Evolutionary conservation across 768 basidiomycete species (phyloP).

Genomic region (Pisolithus albus): DNA sequence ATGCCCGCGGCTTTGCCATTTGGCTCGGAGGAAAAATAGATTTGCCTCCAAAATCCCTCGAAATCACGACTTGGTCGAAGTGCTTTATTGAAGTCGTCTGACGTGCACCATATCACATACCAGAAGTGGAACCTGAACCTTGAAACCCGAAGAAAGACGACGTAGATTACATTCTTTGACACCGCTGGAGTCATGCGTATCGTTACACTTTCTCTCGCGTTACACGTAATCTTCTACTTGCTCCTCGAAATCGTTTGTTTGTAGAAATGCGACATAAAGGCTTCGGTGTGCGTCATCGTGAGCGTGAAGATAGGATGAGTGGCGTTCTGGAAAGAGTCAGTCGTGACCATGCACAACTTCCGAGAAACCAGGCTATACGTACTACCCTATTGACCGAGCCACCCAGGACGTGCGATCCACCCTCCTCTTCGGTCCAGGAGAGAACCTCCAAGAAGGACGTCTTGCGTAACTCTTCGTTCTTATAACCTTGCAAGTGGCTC

Average conservation of each 20-base stretch:
- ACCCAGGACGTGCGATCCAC: conserved; percentile 50
- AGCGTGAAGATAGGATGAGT: conserved; percentile 77
- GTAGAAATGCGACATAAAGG: conserved; percentile 70
- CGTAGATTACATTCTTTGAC: no score
- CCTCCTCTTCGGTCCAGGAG: conserved; percentile 64
- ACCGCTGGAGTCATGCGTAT: no score
- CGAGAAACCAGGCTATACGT: conserved; percentile 19
- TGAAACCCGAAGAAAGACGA: no score
- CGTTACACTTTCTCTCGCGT: no score
- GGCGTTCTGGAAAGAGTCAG: conserved; percentile 51
- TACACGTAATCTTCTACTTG: neutral
- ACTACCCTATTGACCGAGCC: conserved; percentile 59
- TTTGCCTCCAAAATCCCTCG: no score
- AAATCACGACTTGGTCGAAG: no score
- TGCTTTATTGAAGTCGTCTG: no score
- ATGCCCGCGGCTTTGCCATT: no score
- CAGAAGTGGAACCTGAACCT: no score
- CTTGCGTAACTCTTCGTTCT: conserved; percentile 28
- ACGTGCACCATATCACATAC: no score
- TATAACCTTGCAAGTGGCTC: conserved; percentile 19
- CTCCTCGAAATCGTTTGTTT: conserved; percentile 43
- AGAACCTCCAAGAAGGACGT: conserved; percentile 49
- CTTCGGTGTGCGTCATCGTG: conserved; percentile 59
- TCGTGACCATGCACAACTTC: neutral
- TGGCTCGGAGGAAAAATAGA: no score